Evolutionary conservation across 495 filamentous ascomycete species (phyloP).

Genomic region (Delitschia confertaspora): DNA sequence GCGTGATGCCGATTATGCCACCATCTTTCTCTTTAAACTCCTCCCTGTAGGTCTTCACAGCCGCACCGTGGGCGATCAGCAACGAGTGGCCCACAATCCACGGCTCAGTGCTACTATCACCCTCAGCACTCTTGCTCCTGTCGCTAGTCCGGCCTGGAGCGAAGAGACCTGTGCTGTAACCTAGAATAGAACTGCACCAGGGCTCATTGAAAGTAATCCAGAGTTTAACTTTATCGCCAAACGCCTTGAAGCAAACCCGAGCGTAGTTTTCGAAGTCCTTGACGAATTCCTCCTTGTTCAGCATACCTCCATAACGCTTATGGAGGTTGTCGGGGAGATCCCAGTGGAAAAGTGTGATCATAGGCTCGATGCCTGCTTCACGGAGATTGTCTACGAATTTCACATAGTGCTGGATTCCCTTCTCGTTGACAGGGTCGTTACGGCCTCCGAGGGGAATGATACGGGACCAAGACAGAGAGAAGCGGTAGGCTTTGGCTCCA

Average conservation of each 20-base stretch:
- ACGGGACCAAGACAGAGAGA: constrained; percentile 67
- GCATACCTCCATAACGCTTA: constrained; percentile 52
- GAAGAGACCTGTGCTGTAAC: constrained; percentile 52
- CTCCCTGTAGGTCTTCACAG: constrained; percentile 58
- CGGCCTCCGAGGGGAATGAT: constrained; percentile 60
- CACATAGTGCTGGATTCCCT: constrained; percentile 50
- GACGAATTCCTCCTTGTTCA: constrained; percentile 51
- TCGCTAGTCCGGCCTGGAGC: constrained; percentile 53
- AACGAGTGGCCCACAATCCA: constrained; percentile 57
- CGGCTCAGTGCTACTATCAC: constrained; percentile 49
- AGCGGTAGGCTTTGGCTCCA: constrained; percentile 59
- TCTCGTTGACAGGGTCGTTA: constrained; percentile 53
- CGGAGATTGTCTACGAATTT: constrained; percentile 53
- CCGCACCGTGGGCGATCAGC: constrained; percentile 49
- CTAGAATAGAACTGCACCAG: constrained; percentile 52
- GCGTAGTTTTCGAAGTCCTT: constrained; percentile 54
- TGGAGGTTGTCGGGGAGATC: constrained; percentile 53
- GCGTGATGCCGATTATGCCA: constrained; percentile 54
- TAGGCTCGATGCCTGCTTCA: constrained; percentile 49
- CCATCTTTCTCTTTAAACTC: constrained; percentile 54
- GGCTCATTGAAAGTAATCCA: constrained; percentile 65
- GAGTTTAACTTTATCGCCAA: constrained; percentile 48
- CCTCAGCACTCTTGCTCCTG: constrained; percentile 44
- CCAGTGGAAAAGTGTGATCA: constrained; percentile 60
- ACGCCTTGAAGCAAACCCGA: constrained; percentile 47